phyloP scores from a whole-genome alignment of 805 yeast genomes.

The Scheffersomyces spartinae region DNA sequence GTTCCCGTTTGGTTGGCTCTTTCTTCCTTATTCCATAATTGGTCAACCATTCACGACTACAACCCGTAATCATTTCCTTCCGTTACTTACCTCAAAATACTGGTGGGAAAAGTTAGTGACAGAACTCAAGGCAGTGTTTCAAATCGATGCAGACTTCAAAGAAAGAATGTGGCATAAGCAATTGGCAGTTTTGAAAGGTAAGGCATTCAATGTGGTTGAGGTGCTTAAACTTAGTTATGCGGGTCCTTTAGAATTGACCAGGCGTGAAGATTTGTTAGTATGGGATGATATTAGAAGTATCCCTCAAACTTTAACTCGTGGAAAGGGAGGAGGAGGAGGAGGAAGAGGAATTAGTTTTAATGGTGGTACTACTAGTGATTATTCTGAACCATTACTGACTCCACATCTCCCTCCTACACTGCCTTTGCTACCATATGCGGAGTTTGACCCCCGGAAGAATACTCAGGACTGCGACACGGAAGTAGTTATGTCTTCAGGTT shows the following conservation, averaged over 20 bases:
- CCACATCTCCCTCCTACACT: neutral
- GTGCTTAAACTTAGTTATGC: slow-evolving; percentile 43
- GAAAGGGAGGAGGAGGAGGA: no score
- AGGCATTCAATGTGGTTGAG: slow-evolving; percentile 66
- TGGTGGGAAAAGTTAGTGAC: slow-evolving; percentile 63
- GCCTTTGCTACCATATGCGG: slow-evolving; percentile 3
- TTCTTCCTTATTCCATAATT: slow-evolving; percentile 48
- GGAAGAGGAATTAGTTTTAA: no score
- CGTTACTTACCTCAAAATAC: slow-evolving; percentile 41
- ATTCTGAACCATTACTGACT: slow-evolving; percentile 3
- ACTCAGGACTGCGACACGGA: no score
- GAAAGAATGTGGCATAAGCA: slow-evolving; percentile 59
- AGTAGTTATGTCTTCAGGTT: no score
- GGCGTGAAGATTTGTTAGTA: slow-evolving; percentile 44
- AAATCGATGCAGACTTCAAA: slow-evolving; percentile 49
- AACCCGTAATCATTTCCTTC: slow-evolving; percentile 46
- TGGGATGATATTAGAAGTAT: slow-evolving; percentile 53
- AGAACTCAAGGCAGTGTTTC: slow-evolving; percentile 36
- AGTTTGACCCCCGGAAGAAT: slow-evolving; percentile 4
- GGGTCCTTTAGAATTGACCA: slow-evolving; percentile 58
- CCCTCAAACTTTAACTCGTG: no score
- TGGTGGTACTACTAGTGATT: no score
- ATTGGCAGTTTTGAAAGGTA: slow-evolving; percentile 64
- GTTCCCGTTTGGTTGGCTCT: slow-evolving; percentile 71
- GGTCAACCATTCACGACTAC: slow-evolving; percentile 54